phyloP scores from a whole-genome alignment of 1,139 yeast genomes.

The Scheffersomyces stambukii region DNA sequence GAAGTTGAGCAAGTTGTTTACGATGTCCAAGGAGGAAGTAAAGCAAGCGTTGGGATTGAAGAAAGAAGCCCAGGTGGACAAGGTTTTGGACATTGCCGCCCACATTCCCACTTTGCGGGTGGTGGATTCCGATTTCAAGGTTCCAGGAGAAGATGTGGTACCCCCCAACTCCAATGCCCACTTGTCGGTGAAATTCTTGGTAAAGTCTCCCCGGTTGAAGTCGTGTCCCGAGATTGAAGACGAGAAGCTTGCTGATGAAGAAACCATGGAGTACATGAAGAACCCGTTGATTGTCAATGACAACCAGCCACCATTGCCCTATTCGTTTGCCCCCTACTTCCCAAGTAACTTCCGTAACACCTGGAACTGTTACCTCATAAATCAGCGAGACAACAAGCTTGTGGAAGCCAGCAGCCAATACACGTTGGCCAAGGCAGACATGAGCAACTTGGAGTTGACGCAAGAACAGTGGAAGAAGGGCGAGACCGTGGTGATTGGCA shows the following conservation, averaged over 20 bases:
- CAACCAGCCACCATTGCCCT: slow-evolving; percentile 63
- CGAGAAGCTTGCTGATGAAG: slow-evolving; percentile 36
- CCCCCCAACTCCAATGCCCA: slow-evolving; percentile 76
- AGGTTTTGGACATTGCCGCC: slow-evolving; percentile 57
- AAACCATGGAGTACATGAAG: slow-evolving; percentile 60
- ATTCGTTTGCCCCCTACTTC: slow-evolving; percentile 66
- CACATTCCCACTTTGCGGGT: slow-evolving; percentile 69
- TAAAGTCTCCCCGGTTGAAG: slow-evolving; percentile 67
- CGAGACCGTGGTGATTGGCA: slow-evolving; percentile 51
- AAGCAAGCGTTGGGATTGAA: slow-evolving; percentile 53
- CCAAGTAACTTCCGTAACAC: slow-evolving; percentile 51
- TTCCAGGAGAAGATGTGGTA: slow-evolving; percentile 68
- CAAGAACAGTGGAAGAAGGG: slow-evolving; percentile 45
- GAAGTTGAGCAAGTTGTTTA: slow-evolving; percentile 65
- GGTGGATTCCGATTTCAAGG: slow-evolving; percentile 69
- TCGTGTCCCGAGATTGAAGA: slow-evolving; percentile 49
- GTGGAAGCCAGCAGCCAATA: slow-evolving; percentile 60
- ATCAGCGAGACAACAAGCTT: slow-evolving; percentile 75
- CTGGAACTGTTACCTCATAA: slow-evolving; percentile 68
- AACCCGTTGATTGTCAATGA: slow-evolving; percentile 68
- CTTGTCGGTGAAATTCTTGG: slow-evolving; percentile 68
- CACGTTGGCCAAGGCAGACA: slow-evolving; percentile 49
- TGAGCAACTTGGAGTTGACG: slow-evolving; percentile 51
- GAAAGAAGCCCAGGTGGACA: slow-evolving; percentile 41
- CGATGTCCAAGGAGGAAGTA: slow-evolving; percentile 52